phyloP scores from a whole-genome alignment of 768 basidiomycete species.

The Rhizopogon sp. region DNA sequence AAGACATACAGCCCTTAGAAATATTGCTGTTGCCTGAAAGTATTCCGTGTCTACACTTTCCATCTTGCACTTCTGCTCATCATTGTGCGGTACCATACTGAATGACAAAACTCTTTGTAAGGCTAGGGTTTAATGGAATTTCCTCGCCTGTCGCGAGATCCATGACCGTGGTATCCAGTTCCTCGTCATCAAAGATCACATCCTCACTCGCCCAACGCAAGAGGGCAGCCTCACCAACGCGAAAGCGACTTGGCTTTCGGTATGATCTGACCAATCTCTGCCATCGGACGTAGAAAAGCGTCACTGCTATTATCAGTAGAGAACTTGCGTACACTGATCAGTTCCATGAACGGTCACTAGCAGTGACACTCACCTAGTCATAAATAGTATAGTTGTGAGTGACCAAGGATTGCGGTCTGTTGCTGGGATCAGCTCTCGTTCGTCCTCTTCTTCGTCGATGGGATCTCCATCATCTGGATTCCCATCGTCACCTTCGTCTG shows the following conservation, averaged over 20 bases:
- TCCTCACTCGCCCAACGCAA: slow-evolving; percentile 3
- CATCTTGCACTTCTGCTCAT: neutral
- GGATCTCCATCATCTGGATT: neutral
- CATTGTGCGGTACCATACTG: slow-evolving; percentile 2
- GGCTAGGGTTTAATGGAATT: slow-evolving; percentile 4
- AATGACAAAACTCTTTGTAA: neutral
- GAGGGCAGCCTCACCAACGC: neutral
- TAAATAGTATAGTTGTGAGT: neutral
- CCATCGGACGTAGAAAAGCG: neutral
- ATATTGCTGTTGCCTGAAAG: too few species aligned
- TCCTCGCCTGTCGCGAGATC: neutral
- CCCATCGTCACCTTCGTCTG: neutral
- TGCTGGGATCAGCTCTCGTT: neutral
- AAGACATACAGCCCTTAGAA: too few species aligned
- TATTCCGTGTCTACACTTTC: neutral
- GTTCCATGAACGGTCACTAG: neutral
- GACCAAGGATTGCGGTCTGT: neutral
- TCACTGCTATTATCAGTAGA: neutral
- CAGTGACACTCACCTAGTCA: neutral
- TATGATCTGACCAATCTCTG: neutral
- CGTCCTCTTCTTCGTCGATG: neutral
- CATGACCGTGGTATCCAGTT: neutral
- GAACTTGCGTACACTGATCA: neutral
- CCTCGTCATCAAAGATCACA: neutral
- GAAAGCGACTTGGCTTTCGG: neutral